Evolutionary conservation across 768 basidiomycete species (phyloP).

Genomic region (Mycena crocata): DNA sequence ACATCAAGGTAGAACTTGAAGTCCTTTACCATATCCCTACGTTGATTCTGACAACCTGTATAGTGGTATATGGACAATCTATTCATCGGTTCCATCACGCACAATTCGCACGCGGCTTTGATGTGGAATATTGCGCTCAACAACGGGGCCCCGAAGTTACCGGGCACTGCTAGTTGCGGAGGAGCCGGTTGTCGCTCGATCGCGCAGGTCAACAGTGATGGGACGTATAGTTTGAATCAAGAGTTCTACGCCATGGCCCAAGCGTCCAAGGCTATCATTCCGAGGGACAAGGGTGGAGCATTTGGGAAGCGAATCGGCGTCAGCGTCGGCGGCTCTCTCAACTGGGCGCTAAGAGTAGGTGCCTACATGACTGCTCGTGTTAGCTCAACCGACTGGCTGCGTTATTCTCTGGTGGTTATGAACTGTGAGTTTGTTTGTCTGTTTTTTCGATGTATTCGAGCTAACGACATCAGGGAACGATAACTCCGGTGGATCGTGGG

Average conservation of each 20-base stretch:
- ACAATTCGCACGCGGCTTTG: slow-evolving; percentile 59
- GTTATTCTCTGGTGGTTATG: slow-evolving; percentile 79
- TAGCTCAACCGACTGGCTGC: slow-evolving; percentile 64
- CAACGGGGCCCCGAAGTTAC: slow-evolving; percentile 71
- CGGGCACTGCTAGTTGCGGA: slow-evolving; percentile 72
- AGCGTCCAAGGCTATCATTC: slow-evolving; percentile 78
- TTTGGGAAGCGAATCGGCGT: slow-evolving; percentile 77
- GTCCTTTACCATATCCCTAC: background rate
- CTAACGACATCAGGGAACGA: slow-evolving; percentile 58
- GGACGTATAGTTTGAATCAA: slow-evolving; percentile 75
- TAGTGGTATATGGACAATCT: slow-evolving; percentile 77
- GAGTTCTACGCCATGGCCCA: slow-evolving; percentile 85
- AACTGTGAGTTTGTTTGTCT: slow-evolving; percentile 59
- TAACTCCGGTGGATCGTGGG: slow-evolving; percentile 59
- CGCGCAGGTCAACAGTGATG: slow-evolving; percentile 73
- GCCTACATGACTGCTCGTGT: slow-evolving; percentile 73
- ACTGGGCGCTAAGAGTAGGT: slow-evolving; percentile 71
- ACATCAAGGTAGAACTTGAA: slow-evolving; percentile 77
- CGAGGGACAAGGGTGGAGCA: slow-evolving; percentile 74
- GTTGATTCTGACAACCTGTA: background rate
- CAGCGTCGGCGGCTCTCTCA: slow-evolving; percentile 65
- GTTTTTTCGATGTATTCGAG: background rate
- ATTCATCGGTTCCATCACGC: slow-evolving; percentile 56
- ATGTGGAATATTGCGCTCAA: slow-evolving; percentile 86
- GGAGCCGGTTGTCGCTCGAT: slow-evolving; percentile 73